These are phyloP conservation scores for Syzygium oleosum DNA, from an alignment of 345 rosid species.

Conservation along the genomic window DNA sequence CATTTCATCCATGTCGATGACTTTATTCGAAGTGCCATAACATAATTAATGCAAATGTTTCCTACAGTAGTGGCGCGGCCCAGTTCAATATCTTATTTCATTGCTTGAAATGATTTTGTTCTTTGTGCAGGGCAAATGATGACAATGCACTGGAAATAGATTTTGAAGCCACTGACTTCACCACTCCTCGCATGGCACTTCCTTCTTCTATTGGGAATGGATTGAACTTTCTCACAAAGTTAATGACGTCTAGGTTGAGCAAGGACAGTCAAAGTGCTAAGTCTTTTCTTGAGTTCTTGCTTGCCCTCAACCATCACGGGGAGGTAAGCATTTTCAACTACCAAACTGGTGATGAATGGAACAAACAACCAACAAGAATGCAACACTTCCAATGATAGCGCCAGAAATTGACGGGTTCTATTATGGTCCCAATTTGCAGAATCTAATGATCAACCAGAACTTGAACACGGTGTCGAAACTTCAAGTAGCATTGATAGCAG, in stretches of 20 bases:
- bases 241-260: conserved; percentile 45
- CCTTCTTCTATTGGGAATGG: conserved; percentile 87
- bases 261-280: conserved; percentile 21
- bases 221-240: conserved; percentile 50
- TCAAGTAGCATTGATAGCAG: conserved; percentile 44
- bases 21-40: neutral
- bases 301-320: conserved; percentile 58
- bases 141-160: conserved; percentile 65
- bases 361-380: neutral
- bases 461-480: conserved; percentile 57
- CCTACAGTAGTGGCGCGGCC: neutral
- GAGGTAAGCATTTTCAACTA: conserved; percentile 32
- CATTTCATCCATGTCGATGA: neutral
- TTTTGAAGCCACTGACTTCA: conserved; percentile 70
- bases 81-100: neutral
- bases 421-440: conserved; percentile 24
- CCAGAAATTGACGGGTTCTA: neutral
- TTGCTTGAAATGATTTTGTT: neutral
- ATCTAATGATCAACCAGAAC: conserved; percentile 57
- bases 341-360: neutral
- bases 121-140: neutral
- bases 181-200: conserved; percentile 53
- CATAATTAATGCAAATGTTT: neutral
- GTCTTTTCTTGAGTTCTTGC: conserved; percentile 54
- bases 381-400: neutral